Percentiles rank a stretch among this genome's conserved stretches.
Evolutionary conservation across 2,329 filamentous ascomycete genomes (phyloP).

Genomic region (Hypoxylon sp.): DNA sequence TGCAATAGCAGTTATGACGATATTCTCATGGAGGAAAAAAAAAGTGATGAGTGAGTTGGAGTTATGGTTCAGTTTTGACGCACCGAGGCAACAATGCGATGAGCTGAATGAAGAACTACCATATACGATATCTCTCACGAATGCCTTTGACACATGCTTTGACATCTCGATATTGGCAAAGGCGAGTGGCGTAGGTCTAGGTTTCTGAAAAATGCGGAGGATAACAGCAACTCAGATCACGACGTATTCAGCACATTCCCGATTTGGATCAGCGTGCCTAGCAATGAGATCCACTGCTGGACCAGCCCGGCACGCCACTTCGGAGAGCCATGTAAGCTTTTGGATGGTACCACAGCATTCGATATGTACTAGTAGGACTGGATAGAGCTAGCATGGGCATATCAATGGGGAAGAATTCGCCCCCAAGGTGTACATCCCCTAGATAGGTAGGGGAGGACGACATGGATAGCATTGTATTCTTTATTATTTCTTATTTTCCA

Average conservation of each 20-base stretch:
- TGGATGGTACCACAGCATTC: slow-evolving; percentile 48
- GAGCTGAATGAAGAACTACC: slow-evolving; percentile 2
- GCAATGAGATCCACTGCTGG: slow-evolving; percentile 46
- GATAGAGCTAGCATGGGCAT: slow-evolving; percentile 13
- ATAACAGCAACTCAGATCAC: slow-evolving; percentile 42
- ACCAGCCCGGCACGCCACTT: slow-evolving; percentile 47
- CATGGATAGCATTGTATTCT: background rate
- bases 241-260: slow-evolving; percentile 50
- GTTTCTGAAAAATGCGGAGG: slow-evolving; percentile 45
- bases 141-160: slow-evolving; percentile 3
- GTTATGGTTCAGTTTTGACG: slow-evolving; percentile 1
- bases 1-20: slow-evolving; percentile 22
- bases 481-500: background rate
- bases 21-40: slow-evolving; percentile 30
- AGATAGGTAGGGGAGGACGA: background rate
- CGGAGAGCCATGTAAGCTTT: slow-evolving; percentile 44
- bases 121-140: slow-evolving; percentile 1
- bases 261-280: slow-evolving; percentile 50
- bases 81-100: slow-evolving; percentile 1
- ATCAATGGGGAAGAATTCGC: slow-evolving; percentile 13
- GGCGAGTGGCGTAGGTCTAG: slow-evolving; percentile 12
- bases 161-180: slow-evolving; percentile 1
- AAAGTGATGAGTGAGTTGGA: slow-evolving; percentile 19
- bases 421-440: slow-evolving; percentile 5
- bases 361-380: slow-evolving; percentile 31